Evolutionary conservation across 2,329 filamentous ascomycete species (phyloP).

Genomic region (Laburnicola sp.): DNA sequence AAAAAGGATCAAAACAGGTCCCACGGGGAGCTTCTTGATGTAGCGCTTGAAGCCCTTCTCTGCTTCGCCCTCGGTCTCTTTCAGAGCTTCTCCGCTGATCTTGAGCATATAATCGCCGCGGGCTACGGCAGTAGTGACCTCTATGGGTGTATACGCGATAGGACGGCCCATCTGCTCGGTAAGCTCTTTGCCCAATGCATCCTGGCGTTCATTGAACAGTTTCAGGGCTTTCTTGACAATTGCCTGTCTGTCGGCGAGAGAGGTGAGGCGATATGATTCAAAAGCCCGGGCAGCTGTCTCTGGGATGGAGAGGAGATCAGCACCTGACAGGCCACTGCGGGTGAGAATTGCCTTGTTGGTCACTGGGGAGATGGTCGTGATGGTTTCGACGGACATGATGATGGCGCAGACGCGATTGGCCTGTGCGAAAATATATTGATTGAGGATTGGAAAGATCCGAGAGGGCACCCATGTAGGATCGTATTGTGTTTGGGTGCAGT

Average conservation of each 20-base stretch:
- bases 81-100: constrained; percentile 76
- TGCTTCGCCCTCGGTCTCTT: constrained; percentile 77
- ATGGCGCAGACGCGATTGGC: constrained; percentile 11
- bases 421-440: constrained; percentile 24
- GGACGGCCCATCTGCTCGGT: constrained; percentile 95
- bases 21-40: constrained; percentile 84
- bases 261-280: constrained; percentile 72
- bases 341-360: constrained; percentile 84
- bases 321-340: constrained; percentile 70
- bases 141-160: constrained; percentile 81
- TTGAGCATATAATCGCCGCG: constrained; percentile 84
- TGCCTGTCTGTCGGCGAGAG: constrained; percentile 72
- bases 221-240: constrained; percentile 81
- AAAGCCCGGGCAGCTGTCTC: constrained; percentile 74
- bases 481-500: constrained; percentile 13
- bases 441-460: constrained; percentile 11
- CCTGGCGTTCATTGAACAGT: constrained; percentile 69
- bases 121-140: constrained; percentile 82
- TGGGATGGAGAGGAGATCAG: constrained; percentile 73
- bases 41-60: constrained; percentile 90
- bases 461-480: constrained; percentile 17
- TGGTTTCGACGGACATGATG: constrained; percentile 59
- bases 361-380: constrained; percentile 83
- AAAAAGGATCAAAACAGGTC: constrained; percentile 86
- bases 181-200: constrained; percentile 80